A percentile compares a stretch with the other conserved stretches of the same genome.
Conservation (phyloP, 2,329 filamentous ascomycete genomes). For the Beauveria brongniartii region DNA sequence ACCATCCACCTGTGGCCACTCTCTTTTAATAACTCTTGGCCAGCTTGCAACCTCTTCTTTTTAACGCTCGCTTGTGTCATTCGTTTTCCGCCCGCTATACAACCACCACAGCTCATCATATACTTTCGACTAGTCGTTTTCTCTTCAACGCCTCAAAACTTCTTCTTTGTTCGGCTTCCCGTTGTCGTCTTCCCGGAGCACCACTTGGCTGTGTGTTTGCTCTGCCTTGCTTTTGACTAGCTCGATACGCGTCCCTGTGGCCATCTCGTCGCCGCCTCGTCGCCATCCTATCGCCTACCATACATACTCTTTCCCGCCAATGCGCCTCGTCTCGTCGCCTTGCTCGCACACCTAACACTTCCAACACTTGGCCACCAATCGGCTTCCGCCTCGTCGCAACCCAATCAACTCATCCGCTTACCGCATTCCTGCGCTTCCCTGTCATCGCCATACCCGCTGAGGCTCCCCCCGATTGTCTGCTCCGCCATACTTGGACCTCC, state of each 20-base stretch:
- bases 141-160: not conserved
- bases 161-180: not conserved
- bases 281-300: not conserved
- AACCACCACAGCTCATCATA: not conserved
- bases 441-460: not conserved
- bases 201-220: conserved; percentile 7
- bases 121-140: not conserved
- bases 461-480: not conserved
- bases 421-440: not conserved
- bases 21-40: not conserved
- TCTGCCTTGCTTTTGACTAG: not conserved
- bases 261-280: not conserved
- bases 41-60: not conserved
- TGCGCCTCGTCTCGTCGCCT: not conserved
- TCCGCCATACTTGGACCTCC: not conserved
- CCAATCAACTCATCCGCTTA: not conserved
- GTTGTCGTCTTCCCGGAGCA: not conserved
- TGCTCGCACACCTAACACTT: not conserved
- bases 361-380: not conserved
- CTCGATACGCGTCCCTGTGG: not conserved
- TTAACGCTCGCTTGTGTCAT: not conserved
- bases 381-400: not conserved
- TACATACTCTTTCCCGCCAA: not conserved
- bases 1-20: not conserved
- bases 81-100: not conserved